Conservation (phyloP, 2,329 filamentous ascomycete species). For the Tricladium varicosporioides region DNA sequence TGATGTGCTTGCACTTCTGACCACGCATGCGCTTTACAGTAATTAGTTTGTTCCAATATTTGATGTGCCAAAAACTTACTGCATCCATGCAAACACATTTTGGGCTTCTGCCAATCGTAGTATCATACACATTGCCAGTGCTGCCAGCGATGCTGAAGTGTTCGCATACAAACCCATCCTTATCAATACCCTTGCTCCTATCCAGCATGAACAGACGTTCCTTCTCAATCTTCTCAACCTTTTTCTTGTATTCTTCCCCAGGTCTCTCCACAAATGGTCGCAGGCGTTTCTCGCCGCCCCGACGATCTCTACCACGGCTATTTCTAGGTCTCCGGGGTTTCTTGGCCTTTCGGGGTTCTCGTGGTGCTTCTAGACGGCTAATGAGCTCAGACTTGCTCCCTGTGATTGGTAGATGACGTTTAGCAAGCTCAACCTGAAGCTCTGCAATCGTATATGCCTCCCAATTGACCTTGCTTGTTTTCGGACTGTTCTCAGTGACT, state of each 20-base stretch:
- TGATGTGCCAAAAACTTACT: slow-evolving; percentile 8
- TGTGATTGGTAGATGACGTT: neutral
- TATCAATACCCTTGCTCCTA: slow-evolving; percentile 8
- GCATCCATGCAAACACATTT: slow-evolving; percentile 22
- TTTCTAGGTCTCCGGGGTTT: no score
- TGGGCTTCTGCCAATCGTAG: slow-evolving; percentile 17
- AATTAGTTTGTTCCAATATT: neutral
- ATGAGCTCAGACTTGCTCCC: neutral
- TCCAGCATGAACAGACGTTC: slow-evolving; percentile 26
- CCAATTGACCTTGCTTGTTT: neutral
- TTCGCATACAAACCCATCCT: slow-evolving; percentile 9
- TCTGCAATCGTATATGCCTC: neutral
- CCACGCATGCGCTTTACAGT: slow-evolving; percentile 14
- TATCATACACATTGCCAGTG: slow-evolving; percentile 20
- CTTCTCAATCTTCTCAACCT: slow-evolving; percentile 17
- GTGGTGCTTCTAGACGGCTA: neutral
- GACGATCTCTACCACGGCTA: neutral
- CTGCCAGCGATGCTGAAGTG: slow-evolving; percentile 23
- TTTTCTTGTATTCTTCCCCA: slow-evolving; percentile 18
- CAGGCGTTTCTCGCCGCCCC: slow-evolving; percentile 13
- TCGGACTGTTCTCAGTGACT: no score
- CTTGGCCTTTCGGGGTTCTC: no score
- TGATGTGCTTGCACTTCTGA: slow-evolving; percentile 25
- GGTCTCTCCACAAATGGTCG: slow-evolving; percentile 15
- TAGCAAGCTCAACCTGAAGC: neutral